These are phyloP conservation scores for Penicillium oxalicum DNA, from an alignment of 2,329 filamentous ascomycete species.

Conservation along the genomic window DNA sequence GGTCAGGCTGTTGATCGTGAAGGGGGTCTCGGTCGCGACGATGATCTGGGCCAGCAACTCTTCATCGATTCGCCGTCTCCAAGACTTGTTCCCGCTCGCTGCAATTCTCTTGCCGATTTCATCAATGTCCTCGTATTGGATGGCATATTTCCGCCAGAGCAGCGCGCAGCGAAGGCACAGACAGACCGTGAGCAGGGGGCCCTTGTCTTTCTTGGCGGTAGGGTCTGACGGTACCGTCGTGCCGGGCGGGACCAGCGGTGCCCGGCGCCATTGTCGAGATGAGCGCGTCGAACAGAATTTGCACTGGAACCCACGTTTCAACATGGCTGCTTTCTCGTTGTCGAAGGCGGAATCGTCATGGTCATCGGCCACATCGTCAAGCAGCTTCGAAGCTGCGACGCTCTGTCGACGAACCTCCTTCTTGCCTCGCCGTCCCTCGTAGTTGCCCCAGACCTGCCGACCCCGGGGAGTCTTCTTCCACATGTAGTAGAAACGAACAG, in stretches of 20 bases:
- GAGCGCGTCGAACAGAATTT: constrained; percentile 80
- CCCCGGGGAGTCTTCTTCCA: constrained; percentile 95
- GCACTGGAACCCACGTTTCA: constrained; percentile 82
- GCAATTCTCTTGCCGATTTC: constrained; percentile 84
- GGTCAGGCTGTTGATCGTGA: constrained; percentile 39
- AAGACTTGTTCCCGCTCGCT: constrained; percentile 70
- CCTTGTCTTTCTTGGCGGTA: constrained; percentile 66
- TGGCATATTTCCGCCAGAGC: constrained; percentile 90
- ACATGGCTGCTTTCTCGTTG: constrained; percentile 69
- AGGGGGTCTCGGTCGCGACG: constrained; percentile 41
- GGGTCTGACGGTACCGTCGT: constrained; percentile 62
- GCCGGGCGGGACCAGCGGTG: constrained; percentile 68
- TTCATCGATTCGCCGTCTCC: constrained; percentile 86
- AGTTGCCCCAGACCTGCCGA: constrained; percentile 83
- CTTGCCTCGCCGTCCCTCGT: constrained; percentile 79
- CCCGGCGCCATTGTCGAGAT: constrained; percentile 86
- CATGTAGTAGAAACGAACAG: constrained; percentile 86
- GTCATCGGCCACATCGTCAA: constrained; percentile 88
- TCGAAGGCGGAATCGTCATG: constrained; percentile 96
- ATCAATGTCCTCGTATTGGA: constrained; percentile 91
- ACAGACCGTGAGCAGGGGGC: constrained; percentile 66
- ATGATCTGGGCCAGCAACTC: constrained; percentile 57
- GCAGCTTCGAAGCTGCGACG: constrained; percentile 61
- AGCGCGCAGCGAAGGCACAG: constrained; percentile 86
- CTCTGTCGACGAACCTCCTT: constrained; percentile 67